Evolutionary conservation across 1,284 basidiomycete genomes (phyloP), one percentile per base, ranked within the genome.

Genomic region (Microstroma glucosiphilum): DNA sequence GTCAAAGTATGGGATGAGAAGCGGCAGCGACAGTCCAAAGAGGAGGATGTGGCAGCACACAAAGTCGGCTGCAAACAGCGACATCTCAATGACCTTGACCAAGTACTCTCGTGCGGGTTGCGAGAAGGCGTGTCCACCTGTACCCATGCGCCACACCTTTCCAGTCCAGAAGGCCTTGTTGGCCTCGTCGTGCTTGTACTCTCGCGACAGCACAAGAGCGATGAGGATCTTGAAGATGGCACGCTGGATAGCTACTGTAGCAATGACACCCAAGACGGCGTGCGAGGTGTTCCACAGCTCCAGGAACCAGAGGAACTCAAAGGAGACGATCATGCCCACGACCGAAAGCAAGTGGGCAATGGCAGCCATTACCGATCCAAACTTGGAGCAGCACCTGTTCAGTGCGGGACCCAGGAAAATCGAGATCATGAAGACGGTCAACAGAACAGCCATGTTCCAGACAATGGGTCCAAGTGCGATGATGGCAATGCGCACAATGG

Each of bases 401-500:
- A 96, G 83, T 82, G 92, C 87, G 0, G 93, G 93, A 3, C 94
- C 93, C 25, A 96, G 84, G 86, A 94, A 90, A 65, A 97, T 81
- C 62, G 92, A 93, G 69, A 92, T 81, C 69, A 98, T 80, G 86
- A 98, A 97, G 62, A 93, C 82, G 12, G 87, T 82, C 68, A 97
- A 81, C 57, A 98, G 84, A 25, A 97, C 82, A 0, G 88, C 90
- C 21, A 91, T 91, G 79, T 98, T 98, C 87, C 88, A 96, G 3
- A 94, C 91, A 72, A 98, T 88, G 1, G 94, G 96, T 6, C 94
- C 94, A 19, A 98, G 82, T 11, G 94, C 86, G 70, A 98, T 89
- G 75, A 98, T 86, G 30, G 90, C 90, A 66, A 98, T 91, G 56
- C 94, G 90, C 62, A 96, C 86, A 67, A 98, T 84, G 68, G 89